Evolutionary conservation across 371 early-diverging fungal genomes (phyloP), one percentile per base, ranked within the genome.

Genomic region (Mucor velutinosus): DNA sequence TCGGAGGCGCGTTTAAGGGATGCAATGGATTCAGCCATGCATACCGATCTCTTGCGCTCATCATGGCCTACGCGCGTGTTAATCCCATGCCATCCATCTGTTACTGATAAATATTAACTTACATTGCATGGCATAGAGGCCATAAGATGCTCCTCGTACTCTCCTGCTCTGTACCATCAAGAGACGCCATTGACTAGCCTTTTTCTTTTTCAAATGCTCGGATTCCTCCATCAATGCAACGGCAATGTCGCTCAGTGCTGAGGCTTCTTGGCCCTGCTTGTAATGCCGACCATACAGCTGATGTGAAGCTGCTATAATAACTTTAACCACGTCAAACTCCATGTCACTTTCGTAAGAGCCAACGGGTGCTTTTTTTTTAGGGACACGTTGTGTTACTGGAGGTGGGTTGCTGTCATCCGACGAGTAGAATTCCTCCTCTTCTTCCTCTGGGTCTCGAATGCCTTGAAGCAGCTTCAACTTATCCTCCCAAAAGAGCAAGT

Each of bases 21-120:
- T 30, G 81, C 71, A 6, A 94, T 56, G 1, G 95, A 87, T 56
- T 84, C 77, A 6, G 67, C 74, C 66, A 90, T 90, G 61, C 86
- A 85, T 15, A 75, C 74, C 2, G 86, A 81, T 15, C 95, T 89
- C 27, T 53, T 55, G 23, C 64, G 27, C 32, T 80, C 75, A 19
- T 89, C 86, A 0, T 87, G 86, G 56, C 85, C 88, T 58, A 49
- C 3, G 51, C 32, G 51, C 51, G 19, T 3, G 27, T 19, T 2
- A 53, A 17, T 14, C 17, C 27, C 19, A 30, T 7, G 12, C 4
- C 27, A 53, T 14, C 53, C 25, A 23, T 8, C 5, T 30, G 30
- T 5, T 11, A 25, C 25, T 12, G 0, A 3, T 1, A 17, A 4
- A 49, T n/a, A 29, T 25, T 6, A 1, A 33, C 64, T 63, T 64